Base-by-base conservation (phyloP, 2,329 filamentous ascomycete genomes). In the Thermochaetoides dissita region DNA sequence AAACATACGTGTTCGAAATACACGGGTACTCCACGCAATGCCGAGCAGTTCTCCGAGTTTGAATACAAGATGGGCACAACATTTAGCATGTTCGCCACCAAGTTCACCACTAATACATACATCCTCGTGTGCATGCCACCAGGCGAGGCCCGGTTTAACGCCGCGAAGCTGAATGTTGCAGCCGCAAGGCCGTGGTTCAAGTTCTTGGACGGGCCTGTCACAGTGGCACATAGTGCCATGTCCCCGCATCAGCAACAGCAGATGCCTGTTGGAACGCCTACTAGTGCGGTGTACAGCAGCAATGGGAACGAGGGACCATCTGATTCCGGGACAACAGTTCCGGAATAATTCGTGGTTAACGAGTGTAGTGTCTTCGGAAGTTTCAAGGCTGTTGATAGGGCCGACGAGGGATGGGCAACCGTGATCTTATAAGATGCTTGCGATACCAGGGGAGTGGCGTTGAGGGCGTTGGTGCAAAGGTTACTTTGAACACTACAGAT, bases 81-180 rank as follows among this genome's bases (percentile, higher is more conserved):
- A 45, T 96, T 96, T 66, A 93, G 86, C 63, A 81, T 95, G 61
- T 94, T 96, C 59, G 85, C 95, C 49, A 84, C 87, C 49, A 85
- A 93, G 52, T 87, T 98, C 52, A 98, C 91, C 2, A 93, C 91
- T 41, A 98, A 98, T 62, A 98, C 91, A 2, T 96, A 96, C 57
- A 80, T 98, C 46, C 85, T 94, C 56, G 85, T 93, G 7, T 81
- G 93, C 32, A 76, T 95, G 50, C 88, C 91, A 0, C 87, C 89
- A 0, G 88, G 88, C 24, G 89, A 96, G 61, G 84, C 85, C 12
- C 75, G 84, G 6, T 94, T 94, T 67, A 95, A 96, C 54, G 79
- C 84, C 41, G 88, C 88, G 9, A 78, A 91, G 60, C 70, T 94
- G 50, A 95, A 95, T 58, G 91, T 89, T 50, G 80, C 85, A 61